These are phyloP conservation scores for Moniliophthora roreri DNA, from an alignment of 1,284 basidiomycete genomes.

Conservation along the genomic window DNA sequence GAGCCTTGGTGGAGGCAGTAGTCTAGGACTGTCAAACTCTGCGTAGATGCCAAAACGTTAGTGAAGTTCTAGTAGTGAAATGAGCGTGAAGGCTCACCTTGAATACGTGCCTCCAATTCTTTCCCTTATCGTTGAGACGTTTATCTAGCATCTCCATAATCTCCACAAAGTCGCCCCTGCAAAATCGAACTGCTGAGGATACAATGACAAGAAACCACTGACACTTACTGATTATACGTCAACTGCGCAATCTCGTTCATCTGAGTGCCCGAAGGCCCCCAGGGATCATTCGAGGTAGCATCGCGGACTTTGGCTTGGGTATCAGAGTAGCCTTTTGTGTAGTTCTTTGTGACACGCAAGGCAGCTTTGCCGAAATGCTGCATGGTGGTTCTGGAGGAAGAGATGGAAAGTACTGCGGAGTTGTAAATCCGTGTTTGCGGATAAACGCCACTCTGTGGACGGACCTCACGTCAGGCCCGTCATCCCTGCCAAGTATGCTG, in stretches of 20 bases:
- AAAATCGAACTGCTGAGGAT: not conserved
- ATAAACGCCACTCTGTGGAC: too few species aligned
- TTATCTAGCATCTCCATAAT: conserved; percentile 99
- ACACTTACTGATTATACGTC: conserved; percentile 93
- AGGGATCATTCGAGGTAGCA: conserved; percentile 99
- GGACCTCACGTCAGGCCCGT: too few species aligned
- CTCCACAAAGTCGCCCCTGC: conserved; percentile 95
- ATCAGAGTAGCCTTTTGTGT: conserved; percentile 94
- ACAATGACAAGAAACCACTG: conserved; percentile 8
- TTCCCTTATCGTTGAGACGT: conserved; percentile 98
- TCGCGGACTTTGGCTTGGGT: conserved; percentile 95
- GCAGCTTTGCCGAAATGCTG: conserved; percentile 80
- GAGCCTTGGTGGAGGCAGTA: conserved; percentile 96
- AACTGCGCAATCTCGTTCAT: conserved; percentile 99
- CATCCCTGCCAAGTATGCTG: too few species aligned
- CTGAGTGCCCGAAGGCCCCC: conserved; percentile 97
- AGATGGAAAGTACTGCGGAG: not conserved
- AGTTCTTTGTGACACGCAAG: conserved; percentile 89
- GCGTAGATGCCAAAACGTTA: conserved; percentile 10
- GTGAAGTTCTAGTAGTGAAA: not conserved
- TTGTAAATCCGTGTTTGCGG: not conserved
- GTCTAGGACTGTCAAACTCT: conserved; percentile 95
- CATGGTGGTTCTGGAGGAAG: conserved; percentile 32
- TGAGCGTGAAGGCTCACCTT: conserved; percentile 59
- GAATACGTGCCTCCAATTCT: conserved; percentile 99